Percentiles rank a stretch among this genome's conserved stretches.
Conservation (phyloP, 352 stramenopile species). For the Pelagophyceae sp. region DNA sequence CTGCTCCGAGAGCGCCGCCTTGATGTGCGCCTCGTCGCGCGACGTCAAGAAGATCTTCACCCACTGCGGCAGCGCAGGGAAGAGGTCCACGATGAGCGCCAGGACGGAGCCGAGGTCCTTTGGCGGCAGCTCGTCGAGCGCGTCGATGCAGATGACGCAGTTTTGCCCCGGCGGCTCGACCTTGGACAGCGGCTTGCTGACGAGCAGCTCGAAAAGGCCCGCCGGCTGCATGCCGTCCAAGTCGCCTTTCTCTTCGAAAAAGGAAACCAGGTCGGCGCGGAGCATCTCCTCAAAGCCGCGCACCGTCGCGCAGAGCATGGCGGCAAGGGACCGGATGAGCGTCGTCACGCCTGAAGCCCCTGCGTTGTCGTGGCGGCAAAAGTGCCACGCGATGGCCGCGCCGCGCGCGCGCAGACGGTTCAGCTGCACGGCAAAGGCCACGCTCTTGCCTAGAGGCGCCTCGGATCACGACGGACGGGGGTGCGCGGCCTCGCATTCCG, state of each 20-base stretch:
- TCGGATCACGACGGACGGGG: neutral
- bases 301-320: neutral
- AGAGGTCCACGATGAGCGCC: neutral
- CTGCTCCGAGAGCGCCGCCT: neutral
- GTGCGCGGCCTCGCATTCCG: too few relatives aligned
- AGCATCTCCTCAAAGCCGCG: neutral
- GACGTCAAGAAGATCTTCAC: neutral
- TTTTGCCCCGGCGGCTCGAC: neutral
- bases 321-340: neutral
- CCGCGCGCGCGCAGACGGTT: neutral
- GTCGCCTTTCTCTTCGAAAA: too few relatives aligned
- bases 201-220: too few relatives aligned
- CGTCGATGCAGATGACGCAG: neutral
- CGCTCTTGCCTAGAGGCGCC: too few relatives aligned
- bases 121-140: conserved; percentile 13
- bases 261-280: neutral
- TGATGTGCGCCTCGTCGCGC: conserved; percentile 2
- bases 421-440: neutral
- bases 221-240: too few relatives aligned
- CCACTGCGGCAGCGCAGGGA: neutral
- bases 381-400: neutral
- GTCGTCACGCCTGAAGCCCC: neutral
- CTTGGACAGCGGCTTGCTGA: too few relatives aligned
- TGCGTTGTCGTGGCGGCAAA: neutral
- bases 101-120: neutral